A percentile compares a stretch with the other conserved stretches of the same genome.
Evolutionary conservation across 768 basidiomycete genomes (phyloP).

Genomic region (Panellus pusillus): DNA sequence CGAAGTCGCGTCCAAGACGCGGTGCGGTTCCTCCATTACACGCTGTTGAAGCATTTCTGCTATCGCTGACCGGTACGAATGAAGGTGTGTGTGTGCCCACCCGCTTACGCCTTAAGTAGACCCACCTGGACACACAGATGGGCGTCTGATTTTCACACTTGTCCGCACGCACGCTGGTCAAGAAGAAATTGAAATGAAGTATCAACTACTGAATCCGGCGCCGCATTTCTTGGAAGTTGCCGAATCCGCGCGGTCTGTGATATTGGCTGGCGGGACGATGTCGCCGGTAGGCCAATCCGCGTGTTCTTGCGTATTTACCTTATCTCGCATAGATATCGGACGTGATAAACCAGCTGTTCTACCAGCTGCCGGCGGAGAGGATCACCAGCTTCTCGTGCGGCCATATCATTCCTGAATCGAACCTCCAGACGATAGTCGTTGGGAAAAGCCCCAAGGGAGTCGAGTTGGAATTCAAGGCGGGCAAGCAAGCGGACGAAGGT

Average conservation of each 20-base stretch:
- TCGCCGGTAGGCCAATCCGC: constrained; percentile 66
- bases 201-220: constrained; percentile 90
- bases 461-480: constrained; percentile 80
- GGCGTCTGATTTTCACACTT: constrained; percentile 66
- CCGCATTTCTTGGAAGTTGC: constrained; percentile 85
- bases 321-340: constrained; percentile 72
- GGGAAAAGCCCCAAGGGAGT: constrained; percentile 72
- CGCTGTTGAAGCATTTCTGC: constrained; percentile 74
- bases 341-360: constrained; percentile 78
- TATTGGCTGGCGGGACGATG: constrained; percentile 97
- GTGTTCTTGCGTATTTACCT: background rate
- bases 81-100: constrained; percentile 49
- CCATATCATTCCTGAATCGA: constrained; percentile 83
- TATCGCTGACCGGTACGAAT: constrained; percentile 73
- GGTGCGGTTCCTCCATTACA: constrained; percentile 75
- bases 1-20: constrained; percentile 25
- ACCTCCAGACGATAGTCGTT: constrained; percentile 74
- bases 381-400: constrained; percentile 87
- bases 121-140: constrained; percentile 49
- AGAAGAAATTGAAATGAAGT: constrained; percentile 70
- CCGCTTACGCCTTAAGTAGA: too few relatives aligned
- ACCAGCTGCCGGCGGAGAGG: constrained; percentile 55
- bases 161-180: constrained; percentile 34
- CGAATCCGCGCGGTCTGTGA: constrained; percentile 75
- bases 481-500: constrained; percentile 63